Evolutionary conservation across 192 early-diverging fungal species (phyloP), one percentile per base, ranked within the genome.

Genomic region (Gaertneriomyces sp.): DNA sequence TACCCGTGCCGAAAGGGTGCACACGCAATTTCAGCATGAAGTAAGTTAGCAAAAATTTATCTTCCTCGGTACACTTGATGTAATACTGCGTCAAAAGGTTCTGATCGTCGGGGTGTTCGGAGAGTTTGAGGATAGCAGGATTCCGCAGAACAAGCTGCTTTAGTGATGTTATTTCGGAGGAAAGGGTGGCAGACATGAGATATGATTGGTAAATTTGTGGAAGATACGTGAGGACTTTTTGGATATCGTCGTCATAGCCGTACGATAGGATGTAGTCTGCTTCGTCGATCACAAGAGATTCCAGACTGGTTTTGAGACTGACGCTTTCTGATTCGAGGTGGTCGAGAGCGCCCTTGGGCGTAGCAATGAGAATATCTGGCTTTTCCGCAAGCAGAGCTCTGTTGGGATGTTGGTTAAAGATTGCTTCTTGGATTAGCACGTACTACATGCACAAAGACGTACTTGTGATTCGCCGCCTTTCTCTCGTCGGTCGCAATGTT

Each of bases 221-320:
- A 61, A 93, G 70, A 53, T 83, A 81, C 9, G 79, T 69, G 44
- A 93, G 66, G 14, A 97, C 79, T 39, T 87, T 84, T 52, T 84
- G 80, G 41, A 99, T 72, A 70, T 99, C 96, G 43, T 90, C 88
- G 66, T 93, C 90, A 64, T 95, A 92, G 14, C 95, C 96, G 76
- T 92, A 99, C 43, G 91, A 93, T 53, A 95, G 75, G 1, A 99
- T 87, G 56, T 97, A 74, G 76, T 99, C 96, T 0, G 94, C 94
- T 77, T 99, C 96, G 58, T 98, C 96, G 49, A 99, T 91, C 14
- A 97, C 91, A 49, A 99, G 80, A 8, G 87, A 90, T 58, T 94
- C 89, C 45, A 96, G 73, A 7, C 75, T 66, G 4, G 78, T 70
- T 41, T 74, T 73, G 61, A 93, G 53, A 5, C 64, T 72, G 20